A percentile compares a stretch with the other conserved stretches of the same genome.
These are phyloP conservation scores for Shiraia bambusicola DNA, from an alignment of 2,329 filamentous ascomycete genomes.

Conservation along the genomic window DNA sequence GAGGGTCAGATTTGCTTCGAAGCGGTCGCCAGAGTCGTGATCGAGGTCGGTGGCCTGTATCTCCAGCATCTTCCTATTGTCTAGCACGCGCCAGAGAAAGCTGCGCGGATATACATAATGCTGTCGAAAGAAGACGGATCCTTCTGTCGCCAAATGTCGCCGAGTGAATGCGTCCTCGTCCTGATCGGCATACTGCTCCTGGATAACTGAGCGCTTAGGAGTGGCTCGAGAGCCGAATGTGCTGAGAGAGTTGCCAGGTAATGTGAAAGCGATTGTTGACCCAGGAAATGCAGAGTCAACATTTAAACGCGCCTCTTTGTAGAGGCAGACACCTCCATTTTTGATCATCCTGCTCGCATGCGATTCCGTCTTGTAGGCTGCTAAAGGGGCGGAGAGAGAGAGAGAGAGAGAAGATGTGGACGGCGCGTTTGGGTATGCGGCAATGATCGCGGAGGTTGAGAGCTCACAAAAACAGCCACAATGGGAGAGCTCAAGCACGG, in stretches of 20 bases:
- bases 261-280: conserved; percentile 66
- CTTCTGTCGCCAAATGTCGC: conserved; percentile 70
- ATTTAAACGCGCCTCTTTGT: conserved; percentile 84
- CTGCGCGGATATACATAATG: conserved; percentile 74
- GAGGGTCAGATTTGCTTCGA: conserved; percentile 72
- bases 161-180: conserved; percentile 74
- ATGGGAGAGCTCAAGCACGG: conserved; percentile 22
- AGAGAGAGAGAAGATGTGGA: conserved; percentile 11
- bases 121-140: conserved; percentile 81
- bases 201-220: conserved; percentile 39
- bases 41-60: conserved; percentile 80
- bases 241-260: conserved; percentile 37
- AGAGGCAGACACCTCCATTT: conserved; percentile 65
- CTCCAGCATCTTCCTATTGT: conserved; percentile 77
- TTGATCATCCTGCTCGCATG: conserved; percentile 71
- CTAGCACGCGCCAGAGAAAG: conserved; percentile 88
- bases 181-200: conserved; percentile 48
- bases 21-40: conserved; percentile 61
- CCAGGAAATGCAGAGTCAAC: conserved; percentile 71
- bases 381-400: conserved; percentile 4
- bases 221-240: conserved; percentile 36
- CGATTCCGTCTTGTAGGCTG: conserved; percentile 11
- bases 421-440: conserved; percentile 16
- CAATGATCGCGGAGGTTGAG: conserved; percentile 23
- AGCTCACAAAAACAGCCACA: conserved; percentile 38